Percentiles rank a stretch among this genome's conserved stretches.
These are phyloP conservation scores for Rhinocladiella mackenziei DNA, from an alignment of 2,329 filamentous ascomycete species.

Conservation along the genomic window DNA sequence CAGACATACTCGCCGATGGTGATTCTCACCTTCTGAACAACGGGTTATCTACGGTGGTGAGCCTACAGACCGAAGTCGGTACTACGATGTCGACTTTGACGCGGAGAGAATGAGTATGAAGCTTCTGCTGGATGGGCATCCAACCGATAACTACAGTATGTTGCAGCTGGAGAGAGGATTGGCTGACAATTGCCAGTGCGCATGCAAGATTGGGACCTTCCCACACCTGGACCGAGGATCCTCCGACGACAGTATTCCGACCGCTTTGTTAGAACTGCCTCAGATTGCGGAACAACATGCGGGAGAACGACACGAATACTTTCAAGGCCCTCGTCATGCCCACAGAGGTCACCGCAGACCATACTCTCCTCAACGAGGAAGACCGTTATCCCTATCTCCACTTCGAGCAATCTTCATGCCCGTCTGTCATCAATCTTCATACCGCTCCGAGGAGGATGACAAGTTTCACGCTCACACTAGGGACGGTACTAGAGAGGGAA, in stretches of 20 bases:
- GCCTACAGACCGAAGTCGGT: neutral
- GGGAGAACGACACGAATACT: conserved; percentile 2
- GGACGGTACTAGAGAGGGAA: neutral
- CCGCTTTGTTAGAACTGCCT: conserved; percentile 2
- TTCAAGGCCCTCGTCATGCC: conserved; percentile 1
- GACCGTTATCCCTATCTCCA: neutral
- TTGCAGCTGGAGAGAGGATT: too few relatives aligned
- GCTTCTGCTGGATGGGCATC: neutral
- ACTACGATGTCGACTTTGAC: conserved; percentile 1
- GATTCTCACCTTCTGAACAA: conserved; percentile 13
- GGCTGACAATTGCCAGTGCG: neutral
- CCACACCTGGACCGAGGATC: conserved; percentile 2
- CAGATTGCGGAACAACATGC: conserved; percentile 1
- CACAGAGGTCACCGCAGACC: neutral
- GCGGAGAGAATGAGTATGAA: conserved; percentile 9
- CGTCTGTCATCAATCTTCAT: neutral
- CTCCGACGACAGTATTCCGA: conserved; percentile 12
- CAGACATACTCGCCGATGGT: conserved; percentile 6
- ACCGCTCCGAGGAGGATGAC: neutral
- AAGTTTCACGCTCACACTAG: neutral
- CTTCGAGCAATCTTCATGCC: neutral
- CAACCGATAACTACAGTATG: neutral
- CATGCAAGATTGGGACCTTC: conserved; percentile 1
- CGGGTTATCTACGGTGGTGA: conserved; percentile 5
- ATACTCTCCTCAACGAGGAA: conserved; percentile 19